Evolutionary conservation across 2,329 filamentous ascomycete genomes (phyloP), one percentile per base, ranked within the genome.

Genomic region (Xylariaceae sp.): DNA sequence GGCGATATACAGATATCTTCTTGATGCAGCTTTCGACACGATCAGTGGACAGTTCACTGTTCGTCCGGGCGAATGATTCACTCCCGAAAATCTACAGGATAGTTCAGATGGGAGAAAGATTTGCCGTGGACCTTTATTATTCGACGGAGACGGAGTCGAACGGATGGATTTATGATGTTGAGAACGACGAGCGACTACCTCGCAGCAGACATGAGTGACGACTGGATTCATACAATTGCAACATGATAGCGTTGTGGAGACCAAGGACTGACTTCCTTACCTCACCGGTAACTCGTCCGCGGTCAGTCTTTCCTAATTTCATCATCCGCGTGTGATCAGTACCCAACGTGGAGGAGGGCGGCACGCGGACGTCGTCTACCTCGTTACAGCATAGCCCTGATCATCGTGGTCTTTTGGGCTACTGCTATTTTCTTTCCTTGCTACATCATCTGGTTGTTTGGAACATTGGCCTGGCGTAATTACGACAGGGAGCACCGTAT

Each of bases 1-100:
- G 41, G 54, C 37, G n/a, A 26, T 42, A 48, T 47, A 26, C 21
- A 14, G 49, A 40, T 18, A 48, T 45, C 32, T 44, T 45, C 32
- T 44, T 29, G 40, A 50, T 19, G 23, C 46, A 23, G 32, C 19
- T 26, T 44, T 62, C 58, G 60, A 52, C 46, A 32, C 44, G 44
- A 49, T 56, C 48, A 54, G 51, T 19, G 52, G 44, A 54, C 49
- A 50, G 40, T 45, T 49, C 40, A 21, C 40, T 45, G 32, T 45
- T 52, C 45, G 10, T 40, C 26, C 10, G 48, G 44, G 32, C 19
- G 40, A 23, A 19, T 20, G 20, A 42, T 40, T 44, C 44, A 54
- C 50, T 55, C 46, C 32, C 42, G 44, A 48, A 54, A 44, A 49
- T 45, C 32, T 54, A 52, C 60, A 58, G 60, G 60, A 62, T 62